phyloP scores from a whole-genome alignment of 2,329 filamentous ascomycete species.

The Orbilia blumenaviensis region DNA sequence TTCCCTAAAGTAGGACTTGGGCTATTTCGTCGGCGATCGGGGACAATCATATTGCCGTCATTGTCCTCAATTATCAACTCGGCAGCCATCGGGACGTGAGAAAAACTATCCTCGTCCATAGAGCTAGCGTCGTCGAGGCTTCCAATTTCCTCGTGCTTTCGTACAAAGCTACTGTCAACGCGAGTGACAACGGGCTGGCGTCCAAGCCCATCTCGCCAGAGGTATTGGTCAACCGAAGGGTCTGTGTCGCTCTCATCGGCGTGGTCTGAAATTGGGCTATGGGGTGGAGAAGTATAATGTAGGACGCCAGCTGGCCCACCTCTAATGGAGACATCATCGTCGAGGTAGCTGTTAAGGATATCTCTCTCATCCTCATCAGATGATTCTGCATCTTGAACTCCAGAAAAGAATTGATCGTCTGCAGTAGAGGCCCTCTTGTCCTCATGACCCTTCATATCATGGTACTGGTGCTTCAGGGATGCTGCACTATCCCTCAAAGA shows the following conservation, averaged over 20 bases:
- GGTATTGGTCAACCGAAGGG: slow-evolving; percentile 32
- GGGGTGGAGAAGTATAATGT: slow-evolving; percentile 33
- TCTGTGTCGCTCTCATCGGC: slow-evolving; percentile 41
- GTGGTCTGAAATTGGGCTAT: slow-evolving; percentile 31
- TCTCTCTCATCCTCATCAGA: slow-evolving; percentile 48
- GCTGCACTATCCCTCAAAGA: slow-evolving; percentile 62
- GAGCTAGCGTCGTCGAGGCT: slow-evolving; percentile 49
- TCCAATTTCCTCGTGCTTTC: slow-evolving; percentile 40
- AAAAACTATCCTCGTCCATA: slow-evolving; percentile 19
- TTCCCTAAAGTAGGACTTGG: slow-evolving; percentile 50
- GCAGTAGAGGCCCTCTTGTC: slow-evolving; percentile 73
- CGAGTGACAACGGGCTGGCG: slow-evolving; percentile 40
- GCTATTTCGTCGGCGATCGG: slow-evolving; percentile 41
- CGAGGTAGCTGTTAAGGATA: slow-evolving; percentile 47
- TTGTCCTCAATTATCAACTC: slow-evolving; percentile 51
- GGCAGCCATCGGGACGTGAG: slow-evolving; percentile 26
- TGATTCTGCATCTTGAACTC: slow-evolving; percentile 60
- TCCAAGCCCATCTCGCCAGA: slow-evolving; percentile 41
- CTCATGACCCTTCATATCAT: slow-evolving; percentile 64
- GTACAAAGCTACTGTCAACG: slow-evolving; percentile 49
- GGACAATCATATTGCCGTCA: slow-evolving; percentile 51
- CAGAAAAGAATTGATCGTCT: slow-evolving; percentile 79
- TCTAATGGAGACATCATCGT: slow-evolving; percentile 37
- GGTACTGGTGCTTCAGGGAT: slow-evolving; percentile 62
- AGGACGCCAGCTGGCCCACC: slow-evolving; percentile 1